Base-by-base conservation (phyloP, 441 rosid species). In the Pelargonium citronellum region DNA sequence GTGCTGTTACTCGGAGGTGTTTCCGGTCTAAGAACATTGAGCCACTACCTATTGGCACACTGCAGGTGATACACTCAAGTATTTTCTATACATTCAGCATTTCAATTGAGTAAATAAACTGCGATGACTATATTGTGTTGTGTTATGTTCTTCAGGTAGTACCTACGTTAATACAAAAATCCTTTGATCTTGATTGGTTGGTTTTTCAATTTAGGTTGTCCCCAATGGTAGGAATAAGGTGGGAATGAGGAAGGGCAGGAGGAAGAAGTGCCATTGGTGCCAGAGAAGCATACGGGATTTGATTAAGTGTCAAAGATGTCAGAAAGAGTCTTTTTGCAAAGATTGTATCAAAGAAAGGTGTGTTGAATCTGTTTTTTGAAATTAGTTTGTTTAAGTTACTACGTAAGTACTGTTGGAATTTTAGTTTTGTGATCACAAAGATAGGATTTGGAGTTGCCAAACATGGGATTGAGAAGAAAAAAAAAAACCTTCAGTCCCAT, bases 221-320 rank as follows among this genome's bases (percentile, higher is more conserved):
- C 96, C 91, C 19, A 86, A 73, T 76, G 88, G 83, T 83, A 87
- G 79, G 69, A 78, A 83, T 72, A 71, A 79, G 73, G 82, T 80
- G 80, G 83, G 71, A 81, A 77, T 84, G 66, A 84, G 82, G 80
- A 83, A 79, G 74, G 84, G 83, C 66, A 83, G 82, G 81, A 87
- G 85, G 83, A 88, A 83, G 86, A 85, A 79, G 73, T 95, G 99
- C 34, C 99, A 95, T 70, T 87, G 90, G 96, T 92, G 99, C 79
- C 83, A 85, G 80, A 87, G 83, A 64, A 87, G 83, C 43, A 79
- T 79, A 74, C 71, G 44, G 80, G 72, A 75, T 73, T 81, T 95
- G 87, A 77, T 88, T 67, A 74, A 79, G 77, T 92, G 99, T 82
- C 81, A 84, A 0, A 87, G 84, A 51, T 95, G 99, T 84, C 77